Evolutionary conservation across 805 yeast species (phyloP), one percentile per base, ranked within the genome.

Genomic region (Candida germanica): DNA sequence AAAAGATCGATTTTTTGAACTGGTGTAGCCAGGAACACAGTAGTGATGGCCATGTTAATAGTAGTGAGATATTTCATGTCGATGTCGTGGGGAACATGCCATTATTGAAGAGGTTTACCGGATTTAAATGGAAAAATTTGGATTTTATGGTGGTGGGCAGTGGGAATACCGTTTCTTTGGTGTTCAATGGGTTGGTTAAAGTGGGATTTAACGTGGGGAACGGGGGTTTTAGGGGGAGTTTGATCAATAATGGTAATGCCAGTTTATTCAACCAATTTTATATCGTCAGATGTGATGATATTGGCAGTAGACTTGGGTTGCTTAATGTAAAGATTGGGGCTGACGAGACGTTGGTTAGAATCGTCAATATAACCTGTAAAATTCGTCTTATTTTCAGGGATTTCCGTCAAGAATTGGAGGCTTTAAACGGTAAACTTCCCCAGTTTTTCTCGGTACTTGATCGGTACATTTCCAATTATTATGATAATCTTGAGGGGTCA

Each of bases 391-490:
- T 44, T 10, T 14, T 35, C 6, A 34, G 39, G 2, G 36, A 39
- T 21, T 21, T 42, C 21, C 31, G 42, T 7, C 53, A 42, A 6
- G 61, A 57, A 31, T 26, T 61, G 3, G 20, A 31, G 2, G 23
- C 31, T 5, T 33, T 62, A 7, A 36, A 44, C 4, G 35, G 36
- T 3, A 64, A 59, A 33, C 42, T 57, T 3, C 47, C 38, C 10
- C 53, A 57, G 5, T 63, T 57, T 38, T 38, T 59, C 8, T 30
- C 40, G 2, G 36, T 56, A 3, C 51, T 52, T 23, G 70, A 66
- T 35, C 42, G 69, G 10, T 56, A 63, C 38, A 39, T 66, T 19
- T 42, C 58, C 7, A 66, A 66, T 31, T 52, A 56, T 31, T 51
- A 48, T 28, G 69, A 63, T 32, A 44, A 56, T 7, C 25, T 62